Base-by-base conservation (phyloP, 2,329 filamentous ascomycete species). In the Penicillium sp. region DNA sequence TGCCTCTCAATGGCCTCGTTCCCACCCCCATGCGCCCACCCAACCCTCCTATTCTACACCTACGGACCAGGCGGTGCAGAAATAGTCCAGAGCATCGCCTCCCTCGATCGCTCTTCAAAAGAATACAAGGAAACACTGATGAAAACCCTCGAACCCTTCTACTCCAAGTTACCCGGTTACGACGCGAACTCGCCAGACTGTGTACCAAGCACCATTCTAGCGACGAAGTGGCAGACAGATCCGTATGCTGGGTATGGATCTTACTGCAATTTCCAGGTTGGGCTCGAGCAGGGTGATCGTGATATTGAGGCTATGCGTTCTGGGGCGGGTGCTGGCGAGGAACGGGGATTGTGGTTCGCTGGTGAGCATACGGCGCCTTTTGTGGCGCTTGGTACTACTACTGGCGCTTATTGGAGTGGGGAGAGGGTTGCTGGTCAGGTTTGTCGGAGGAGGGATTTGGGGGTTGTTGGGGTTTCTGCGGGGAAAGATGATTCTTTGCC, bases 331-430 rank as follows among this genome's bases (percentile, higher is more conserved):
- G 67, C 81, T 45, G 77, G 77, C 1, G 31, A 63, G 21, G 85
- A 85, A 13, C 78, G 85, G 23, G 87, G 90, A 0, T 70, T 96
- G 9, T 96, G 92, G 92, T 81, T 96, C 63, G 92, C 92, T 0
- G 92, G 92, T 0, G 92, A 96, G 76, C 92, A 96, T 76, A 96
- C 92, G 23, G 88, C 91, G 54, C 92, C 93, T 4, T 96, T 96
- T 77, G 87, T 96, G 27, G 92, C 90, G 11, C 74, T 97, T 60
- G 93, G 93, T 0, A 97, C 93, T 4, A 90, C 88, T 13, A 96
- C 92, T 0, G 93, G 93, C 0, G 93, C 93, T 11, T 97, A 92
- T 73, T 96, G 91, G 91, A 92, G 90, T 71, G 93, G 93, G 1
- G 91, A 96, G 77, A 84, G 83, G 21, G 90, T 92, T 33, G 92